Evolutionary conservation across 2,329 filamentous ascomycete species (phyloP).

Genomic region (Monilinia aucupariae): DNA sequence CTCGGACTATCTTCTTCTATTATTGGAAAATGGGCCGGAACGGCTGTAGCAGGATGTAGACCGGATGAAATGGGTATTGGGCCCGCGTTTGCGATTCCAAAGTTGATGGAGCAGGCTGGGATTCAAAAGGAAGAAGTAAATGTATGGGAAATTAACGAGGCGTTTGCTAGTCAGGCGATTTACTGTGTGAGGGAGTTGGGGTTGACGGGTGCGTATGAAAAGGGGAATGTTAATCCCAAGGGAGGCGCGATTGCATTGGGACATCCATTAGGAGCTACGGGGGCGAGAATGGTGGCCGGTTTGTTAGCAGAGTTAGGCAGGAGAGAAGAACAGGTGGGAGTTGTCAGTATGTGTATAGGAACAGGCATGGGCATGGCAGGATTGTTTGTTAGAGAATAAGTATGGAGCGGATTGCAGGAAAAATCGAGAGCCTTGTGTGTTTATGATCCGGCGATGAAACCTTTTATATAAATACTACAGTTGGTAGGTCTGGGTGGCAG

Average conservation of each 20-base stretch:
- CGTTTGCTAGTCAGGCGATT: constrained; percentile 60
- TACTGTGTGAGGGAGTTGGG: constrained; percentile 69
- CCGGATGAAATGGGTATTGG: constrained; percentile 95
- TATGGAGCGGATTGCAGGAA: not conserved
- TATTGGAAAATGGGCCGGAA: constrained; percentile 77
- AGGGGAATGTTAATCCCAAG: constrained; percentile 77
- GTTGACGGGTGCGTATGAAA: constrained; percentile 55
- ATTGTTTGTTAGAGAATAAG: constrained; percentile 60
- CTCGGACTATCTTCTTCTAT: constrained; percentile 65
- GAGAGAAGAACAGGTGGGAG: constrained; percentile 66
- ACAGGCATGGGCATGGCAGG: constrained; percentile 75
- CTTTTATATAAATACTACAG: not conserved
- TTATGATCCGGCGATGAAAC: not conserved
- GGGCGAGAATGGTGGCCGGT: constrained; percentile 68
- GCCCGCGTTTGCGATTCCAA: constrained; percentile 79
- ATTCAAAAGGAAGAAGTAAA: constrained; percentile 64
- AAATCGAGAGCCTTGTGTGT: not conserved
- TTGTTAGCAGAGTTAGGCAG: constrained; percentile 62
- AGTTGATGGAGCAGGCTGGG: constrained; percentile 64
- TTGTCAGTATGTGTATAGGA: constrained; percentile 86
- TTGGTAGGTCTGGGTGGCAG: not conserved
- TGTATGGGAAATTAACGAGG: constrained; percentile 93
- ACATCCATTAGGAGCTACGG: constrained; percentile 85
- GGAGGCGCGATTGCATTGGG: constrained; percentile 93
- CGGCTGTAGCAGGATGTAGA: constrained; percentile 68